Evolutionary conservation across 805 yeast genomes (phyloP).

Genomic region (Metschnikowia drakensbergensis): DNA sequence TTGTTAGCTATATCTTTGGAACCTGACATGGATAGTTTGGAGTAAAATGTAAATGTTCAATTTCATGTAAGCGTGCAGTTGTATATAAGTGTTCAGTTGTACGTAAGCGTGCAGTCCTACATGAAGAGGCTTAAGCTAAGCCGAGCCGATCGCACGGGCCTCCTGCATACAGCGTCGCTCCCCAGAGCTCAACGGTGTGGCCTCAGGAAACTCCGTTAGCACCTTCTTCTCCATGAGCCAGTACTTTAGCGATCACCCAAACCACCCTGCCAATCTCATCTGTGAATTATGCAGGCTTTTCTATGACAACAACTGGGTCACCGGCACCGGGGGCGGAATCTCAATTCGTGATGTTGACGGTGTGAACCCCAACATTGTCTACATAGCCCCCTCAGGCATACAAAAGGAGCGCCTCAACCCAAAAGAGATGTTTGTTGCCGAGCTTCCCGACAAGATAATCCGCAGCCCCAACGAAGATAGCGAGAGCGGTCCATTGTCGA

Average conservation of each 20-base stretch:
- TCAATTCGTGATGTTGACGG: conserved; percentile 58
- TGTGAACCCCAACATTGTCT: conserved; percentile 46
- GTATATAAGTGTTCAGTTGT: too few relatives aligned
- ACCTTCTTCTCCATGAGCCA: not conserved
- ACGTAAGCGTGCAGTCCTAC: too few relatives aligned
- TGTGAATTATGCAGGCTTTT: conserved; percentile 77
- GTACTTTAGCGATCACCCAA: conserved; percentile 34
- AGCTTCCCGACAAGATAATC: conserved; percentile 49
- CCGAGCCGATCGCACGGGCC: too few relatives aligned
- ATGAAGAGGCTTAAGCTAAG: not conserved
- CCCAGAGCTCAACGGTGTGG: too few relatives aligned
- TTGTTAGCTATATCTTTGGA: conserved; percentile 21
- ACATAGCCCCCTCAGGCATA: conserved; percentile 92
- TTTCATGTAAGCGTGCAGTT: too few relatives aligned
- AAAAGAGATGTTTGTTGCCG: conserved; percentile 74
- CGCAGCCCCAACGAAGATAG: conserved; percentile 49
- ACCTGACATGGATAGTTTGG: conserved; percentile 1
- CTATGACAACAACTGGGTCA: conserved; percentile 82
- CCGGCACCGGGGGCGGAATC: conserved; percentile 96
- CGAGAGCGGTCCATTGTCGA: conserved; percentile 17
- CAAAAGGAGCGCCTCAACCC: conserved; percentile 88
- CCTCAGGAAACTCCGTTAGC: too few relatives aligned
- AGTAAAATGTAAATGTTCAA: not conserved
- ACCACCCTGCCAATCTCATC: conserved; percentile 80
- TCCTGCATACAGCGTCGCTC: too few relatives aligned